Conservation (phyloP, 1,139 yeast genomes). For the Zygosaccharomyces sapae region DNA sequence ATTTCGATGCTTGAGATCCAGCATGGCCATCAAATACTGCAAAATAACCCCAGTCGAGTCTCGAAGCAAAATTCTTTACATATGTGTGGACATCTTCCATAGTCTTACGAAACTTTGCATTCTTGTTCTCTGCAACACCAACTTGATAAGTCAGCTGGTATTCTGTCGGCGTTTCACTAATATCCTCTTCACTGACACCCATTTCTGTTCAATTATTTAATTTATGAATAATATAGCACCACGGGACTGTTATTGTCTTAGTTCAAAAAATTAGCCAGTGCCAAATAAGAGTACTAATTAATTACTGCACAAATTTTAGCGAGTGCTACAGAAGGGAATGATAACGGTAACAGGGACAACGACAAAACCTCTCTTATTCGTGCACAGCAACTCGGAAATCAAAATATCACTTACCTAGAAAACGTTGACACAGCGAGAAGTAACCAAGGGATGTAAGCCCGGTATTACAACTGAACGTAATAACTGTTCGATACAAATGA, state of each 20-base stretch:
- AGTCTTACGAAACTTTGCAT: constrained; percentile 71
- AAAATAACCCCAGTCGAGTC: constrained; percentile 91
- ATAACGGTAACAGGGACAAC: not conserved
- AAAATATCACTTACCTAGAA: not conserved
- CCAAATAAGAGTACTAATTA: not conserved
- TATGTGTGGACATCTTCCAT: constrained; percentile 98
- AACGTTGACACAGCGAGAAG: too few species aligned
- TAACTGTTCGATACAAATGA: too few species aligned
- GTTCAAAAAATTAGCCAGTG: not conserved
- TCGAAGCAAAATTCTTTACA: constrained; percentile 85
- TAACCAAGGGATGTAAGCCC: too few species aligned
- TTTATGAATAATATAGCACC: not conserved
- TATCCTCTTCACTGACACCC: constrained; percentile 1
- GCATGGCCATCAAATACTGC: constrained; percentile 98
- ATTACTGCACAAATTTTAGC: not conserved
- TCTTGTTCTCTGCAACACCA: constrained; percentile 90
- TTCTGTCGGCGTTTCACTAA: constrained; percentile 4
- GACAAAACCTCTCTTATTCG: too few species aligned
- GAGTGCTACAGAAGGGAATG: not conserved
- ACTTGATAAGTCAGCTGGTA: constrained; percentile 62
- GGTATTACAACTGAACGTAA: too few species aligned
- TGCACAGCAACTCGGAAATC: too few species aligned
- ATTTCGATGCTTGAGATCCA: constrained; percentile 86
- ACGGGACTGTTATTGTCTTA: not conserved
- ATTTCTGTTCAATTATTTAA: not conserved